Conservation (phyloP, 768 basidiomycete species). For the Phanerochaete sordida region DNA sequence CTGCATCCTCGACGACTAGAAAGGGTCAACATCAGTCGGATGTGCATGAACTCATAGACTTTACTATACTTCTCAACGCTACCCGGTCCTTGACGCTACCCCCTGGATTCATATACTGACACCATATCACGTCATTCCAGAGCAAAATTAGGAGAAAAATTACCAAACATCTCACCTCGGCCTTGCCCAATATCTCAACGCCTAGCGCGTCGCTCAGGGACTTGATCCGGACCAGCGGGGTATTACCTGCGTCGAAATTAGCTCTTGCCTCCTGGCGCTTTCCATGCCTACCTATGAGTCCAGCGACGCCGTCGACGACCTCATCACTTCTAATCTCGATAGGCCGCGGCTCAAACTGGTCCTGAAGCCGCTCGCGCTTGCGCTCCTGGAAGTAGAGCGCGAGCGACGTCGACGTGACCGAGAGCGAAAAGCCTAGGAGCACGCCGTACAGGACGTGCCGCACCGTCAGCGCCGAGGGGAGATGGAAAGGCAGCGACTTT, state of each 20-base stretch:
- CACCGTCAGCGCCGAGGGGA: background rate
- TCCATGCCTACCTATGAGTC: constrained; percentile 80
- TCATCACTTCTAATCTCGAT: constrained; percentile 77
- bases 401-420: constrained; percentile 66
- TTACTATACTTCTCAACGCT: constrained; percentile 85
- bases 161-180: constrained; percentile 56
- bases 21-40: too few relatives aligned
- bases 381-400: constrained; percentile 49
- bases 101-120: constrained; percentile 91
- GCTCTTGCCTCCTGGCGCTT: too few relatives aligned
- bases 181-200: constrained; percentile 93
- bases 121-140: background rate
- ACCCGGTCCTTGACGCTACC: constrained; percentile 98
- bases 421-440: constrained; percentile 73
- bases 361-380: constrained; percentile 37
- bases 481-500: background rate
- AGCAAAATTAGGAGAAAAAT: background rate
- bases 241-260: constrained; percentile 79
- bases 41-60: too few relatives aligned
- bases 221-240: constrained; percentile 87
- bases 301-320: constrained; percentile 74
- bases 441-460: constrained; percentile 48
- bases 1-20: constrained; percentile 98
- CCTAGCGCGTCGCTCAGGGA: constrained; percentile 89
- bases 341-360: constrained; percentile 42